phyloP scores from a whole-genome alignment of 495 filamentous ascomycete species.

The Physcia stellaris region DNA sequence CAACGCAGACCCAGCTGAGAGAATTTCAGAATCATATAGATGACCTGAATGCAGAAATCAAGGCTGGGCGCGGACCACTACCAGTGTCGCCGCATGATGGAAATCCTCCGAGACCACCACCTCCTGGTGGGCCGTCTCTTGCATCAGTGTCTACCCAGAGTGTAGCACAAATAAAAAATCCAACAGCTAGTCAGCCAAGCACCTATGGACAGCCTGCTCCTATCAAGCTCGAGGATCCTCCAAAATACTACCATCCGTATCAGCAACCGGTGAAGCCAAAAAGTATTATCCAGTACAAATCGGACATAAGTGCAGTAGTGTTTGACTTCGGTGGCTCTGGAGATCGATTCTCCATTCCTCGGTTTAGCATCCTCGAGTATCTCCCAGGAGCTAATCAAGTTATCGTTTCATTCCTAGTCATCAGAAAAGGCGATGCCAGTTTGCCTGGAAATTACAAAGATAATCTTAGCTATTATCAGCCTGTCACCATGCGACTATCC shows the following conservation, averaged over 20 bases:
- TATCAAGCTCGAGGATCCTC: slow-evolving; percentile 11
- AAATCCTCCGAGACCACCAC: not conserved
- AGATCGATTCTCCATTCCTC: slow-evolving; percentile 83
- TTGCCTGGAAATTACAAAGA: slow-evolving; percentile 19
- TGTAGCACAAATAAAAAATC: slow-evolving; percentile 15
- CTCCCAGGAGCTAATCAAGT: slow-evolving; percentile 32
- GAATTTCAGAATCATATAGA: slow-evolving; percentile 90
- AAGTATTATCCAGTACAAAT: slow-evolving; percentile 15
- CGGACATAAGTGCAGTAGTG: slow-evolving; percentile 58
- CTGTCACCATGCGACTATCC: slow-evolving; percentile 68
- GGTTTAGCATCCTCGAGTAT: slow-evolving; percentile 71
- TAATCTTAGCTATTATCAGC: slow-evolving; percentile 72
- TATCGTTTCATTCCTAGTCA: slow-evolving; percentile 37
- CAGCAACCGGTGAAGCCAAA: slow-evolving; percentile 4
- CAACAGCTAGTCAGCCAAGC: slow-evolving; percentile 11
- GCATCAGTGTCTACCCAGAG: not conserved
- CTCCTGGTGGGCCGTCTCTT: slow-evolving; percentile 1
- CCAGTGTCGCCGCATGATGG: not conserved
- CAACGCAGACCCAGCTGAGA: slow-evolving; percentile 63
- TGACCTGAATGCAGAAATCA: slow-evolving; percentile 57
- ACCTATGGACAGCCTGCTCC: slow-evolving; percentile 15
- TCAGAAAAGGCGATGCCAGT: slow-evolving; percentile 34
- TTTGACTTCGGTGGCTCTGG: slow-evolving; percentile 76
- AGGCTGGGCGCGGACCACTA: slow-evolving; percentile 22
- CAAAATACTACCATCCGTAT: slow-evolving; percentile 1